A percentile compares a stretch with the other conserved stretches of the same genome.
Conservation (phyloP, 73 alveolate species). For the Stentor roeselii region DNA sequence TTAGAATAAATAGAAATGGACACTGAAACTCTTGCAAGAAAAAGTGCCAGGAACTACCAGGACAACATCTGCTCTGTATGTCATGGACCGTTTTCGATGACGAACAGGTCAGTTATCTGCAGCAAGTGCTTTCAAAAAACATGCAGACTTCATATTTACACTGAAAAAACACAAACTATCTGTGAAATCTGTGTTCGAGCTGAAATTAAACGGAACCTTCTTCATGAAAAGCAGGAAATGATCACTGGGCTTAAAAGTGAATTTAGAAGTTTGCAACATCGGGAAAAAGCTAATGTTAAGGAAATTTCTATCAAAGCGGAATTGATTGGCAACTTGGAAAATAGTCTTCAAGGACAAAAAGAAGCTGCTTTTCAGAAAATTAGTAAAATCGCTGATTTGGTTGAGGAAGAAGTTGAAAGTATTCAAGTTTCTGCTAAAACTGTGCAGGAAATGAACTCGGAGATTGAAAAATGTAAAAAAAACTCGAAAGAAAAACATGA, state of each 20-base stretch:
- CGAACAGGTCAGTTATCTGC: not conserved
- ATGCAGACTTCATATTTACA: not conserved
- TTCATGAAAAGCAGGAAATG: not conserved
- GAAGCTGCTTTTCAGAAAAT: not conserved
- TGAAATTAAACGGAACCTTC: not conserved
- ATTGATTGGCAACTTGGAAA: not conserved
- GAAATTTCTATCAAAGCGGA: not conserved
- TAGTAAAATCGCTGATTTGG: not conserved
- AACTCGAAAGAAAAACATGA: not conserved
- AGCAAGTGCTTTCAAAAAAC: not conserved
- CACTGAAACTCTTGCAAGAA: not conserved
- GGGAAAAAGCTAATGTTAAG: not conserved
- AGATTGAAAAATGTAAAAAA: not conserved
- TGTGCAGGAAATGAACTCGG: not conserved
- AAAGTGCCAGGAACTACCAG: not conserved
- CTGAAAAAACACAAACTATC: not conserved
- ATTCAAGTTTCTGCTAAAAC: not conserved
- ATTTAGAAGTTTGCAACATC: not conserved
- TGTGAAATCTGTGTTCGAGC: not conserved
- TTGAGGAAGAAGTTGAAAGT: not conserved
- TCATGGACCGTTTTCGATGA: not conserved
- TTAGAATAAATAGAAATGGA: not conserved
- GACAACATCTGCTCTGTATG: not conserved
- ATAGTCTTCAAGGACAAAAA: not conserved
- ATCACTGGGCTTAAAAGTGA: not conserved